A percentile compares a stretch with the other conserved stretches of the same genome.
Evolutionary conservation across 345 rosid genomes (phyloP).

Genomic region (Syzygium aromaticum): DNA sequence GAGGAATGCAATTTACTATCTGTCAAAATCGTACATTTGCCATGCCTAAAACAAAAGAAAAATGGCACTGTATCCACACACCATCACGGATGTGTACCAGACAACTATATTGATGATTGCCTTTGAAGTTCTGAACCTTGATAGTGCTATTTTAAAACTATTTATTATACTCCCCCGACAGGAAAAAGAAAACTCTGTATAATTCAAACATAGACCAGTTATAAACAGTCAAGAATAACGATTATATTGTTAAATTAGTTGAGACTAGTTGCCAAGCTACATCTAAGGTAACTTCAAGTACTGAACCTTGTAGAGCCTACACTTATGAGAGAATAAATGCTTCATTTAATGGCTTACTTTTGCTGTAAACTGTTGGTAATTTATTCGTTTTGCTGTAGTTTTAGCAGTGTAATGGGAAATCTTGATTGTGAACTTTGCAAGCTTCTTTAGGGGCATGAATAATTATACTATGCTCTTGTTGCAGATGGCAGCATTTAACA

Average conservation of each 20-base stretch:
- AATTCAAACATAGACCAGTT: neutral
- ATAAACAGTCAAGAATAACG: neutral
- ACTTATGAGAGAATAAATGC: neutral
- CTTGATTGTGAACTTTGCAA: neutral
- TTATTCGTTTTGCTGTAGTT: neutral
- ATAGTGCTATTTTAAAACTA: neutral
- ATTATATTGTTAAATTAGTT: neutral
- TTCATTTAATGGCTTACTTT: neutral
- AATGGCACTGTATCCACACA: neutral
- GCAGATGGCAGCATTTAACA: constrained; percentile 99
- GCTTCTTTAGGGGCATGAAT: neutral
- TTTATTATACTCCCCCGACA: neutral
- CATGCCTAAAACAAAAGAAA: neutral
- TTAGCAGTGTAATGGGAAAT: neutral
- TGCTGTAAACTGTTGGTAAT: neutral
- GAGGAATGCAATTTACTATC: neutral
- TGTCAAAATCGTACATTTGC: neutral
- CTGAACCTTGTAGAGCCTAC: neutral
- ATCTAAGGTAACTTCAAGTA: neutral
- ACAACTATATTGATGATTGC: neutral
- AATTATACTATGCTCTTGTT: neutral
- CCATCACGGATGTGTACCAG: neutral
- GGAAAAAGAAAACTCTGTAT: neutral
- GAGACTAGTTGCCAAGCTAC: neutral
- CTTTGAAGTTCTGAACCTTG: neutral